Conservation (phyloP, 139 green algal genomes). For the Picochlorum sp. region DNA sequence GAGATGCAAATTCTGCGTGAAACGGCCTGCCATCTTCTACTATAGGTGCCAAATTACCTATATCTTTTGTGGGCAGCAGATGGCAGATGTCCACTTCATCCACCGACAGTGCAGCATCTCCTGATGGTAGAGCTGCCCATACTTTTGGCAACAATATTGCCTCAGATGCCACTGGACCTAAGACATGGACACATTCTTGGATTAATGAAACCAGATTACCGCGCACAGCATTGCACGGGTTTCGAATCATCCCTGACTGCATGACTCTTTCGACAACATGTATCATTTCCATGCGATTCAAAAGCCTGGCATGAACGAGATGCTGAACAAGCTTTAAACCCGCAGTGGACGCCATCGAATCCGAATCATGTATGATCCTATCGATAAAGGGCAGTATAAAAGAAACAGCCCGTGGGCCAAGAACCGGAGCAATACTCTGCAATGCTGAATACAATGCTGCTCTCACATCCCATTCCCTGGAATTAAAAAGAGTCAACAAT, state of each 20-base stretch:
- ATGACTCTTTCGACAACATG: conserved; percentile 25
- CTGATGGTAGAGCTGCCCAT: no score
- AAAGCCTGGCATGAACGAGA: conserved; percentile 13
- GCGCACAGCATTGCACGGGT: conserved; percentile 1
- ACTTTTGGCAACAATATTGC: neutral
- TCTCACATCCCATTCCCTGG: conserved; percentile 61
- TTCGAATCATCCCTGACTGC: neutral
- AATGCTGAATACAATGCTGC: conserved; percentile 16
- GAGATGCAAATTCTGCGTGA: no score
- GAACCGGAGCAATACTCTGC: conserved; percentile 13
- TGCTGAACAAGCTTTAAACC: conserved; percentile 59
- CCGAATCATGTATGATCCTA: conserved; percentile 55
- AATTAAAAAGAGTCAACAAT: conserved; percentile 94
- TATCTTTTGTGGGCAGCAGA: no score
- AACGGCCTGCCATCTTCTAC: no score
- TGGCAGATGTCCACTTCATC: no score
- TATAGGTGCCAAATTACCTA: no score
- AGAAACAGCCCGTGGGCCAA: conserved; percentile 48
- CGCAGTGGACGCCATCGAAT: conserved; percentile 50
- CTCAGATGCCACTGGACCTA: neutral
- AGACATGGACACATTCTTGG: neutral
- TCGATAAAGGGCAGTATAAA: conserved; percentile 91
- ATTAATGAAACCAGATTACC: neutral
- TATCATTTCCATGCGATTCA: conserved; percentile 38
- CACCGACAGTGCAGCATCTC: no score